Evolutionary conservation across 306 rosid genomes (phyloP), one percentile per base, ranked within the genome.

Genomic region (Cicer pinnatifidum): DNA sequence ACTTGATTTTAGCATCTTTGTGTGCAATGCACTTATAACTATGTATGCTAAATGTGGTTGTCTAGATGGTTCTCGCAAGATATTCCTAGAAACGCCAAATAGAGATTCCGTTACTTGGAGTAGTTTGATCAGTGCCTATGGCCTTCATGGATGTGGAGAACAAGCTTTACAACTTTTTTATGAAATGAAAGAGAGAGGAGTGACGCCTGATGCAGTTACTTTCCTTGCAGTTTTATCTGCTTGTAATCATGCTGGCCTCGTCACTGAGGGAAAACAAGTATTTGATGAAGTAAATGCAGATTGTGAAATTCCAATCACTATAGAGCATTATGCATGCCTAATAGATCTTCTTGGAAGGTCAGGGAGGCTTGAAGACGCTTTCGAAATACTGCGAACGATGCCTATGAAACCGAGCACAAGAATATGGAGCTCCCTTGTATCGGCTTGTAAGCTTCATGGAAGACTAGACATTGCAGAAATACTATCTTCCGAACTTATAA

Each of bases 31-130:
- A 17, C 89, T 90, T 23, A 81, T 84, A 43, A 76, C 88, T 38
- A 86, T 90, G 96, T 90, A 90, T 78, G 92, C 91, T 19, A 86
- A 90, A 75, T 88, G 89, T 67, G 89, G 96, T 50, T 79, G 75
- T 76, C 54, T 90, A 15, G 57, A 69, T 11, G 79, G 73, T 72
- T 83, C 90, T 10, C 67, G 0, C 20, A 80, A 83, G 76, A 52
- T 81, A 48, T 88, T 90, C 80, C 67, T 47, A 41, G 91, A 88
- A 80, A 88, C 80, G 87, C 80, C 78, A 0, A 80, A 20, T 37
- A 83, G 38, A 83, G 96, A 86, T 75, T 81, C 59, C n/a, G 61
- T 85, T 78, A 81, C 96, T 0, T 90, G 92, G 90, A 83, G 88
- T 71, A 81, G 88, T 60, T 16, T 90, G 73, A 81, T 88, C 47